These are phyloP conservation scores for Anthoceros angustus DNA, from an alignment of 225 moss, liverwort and hornwort species.

Conservation along the genomic window DNA sequence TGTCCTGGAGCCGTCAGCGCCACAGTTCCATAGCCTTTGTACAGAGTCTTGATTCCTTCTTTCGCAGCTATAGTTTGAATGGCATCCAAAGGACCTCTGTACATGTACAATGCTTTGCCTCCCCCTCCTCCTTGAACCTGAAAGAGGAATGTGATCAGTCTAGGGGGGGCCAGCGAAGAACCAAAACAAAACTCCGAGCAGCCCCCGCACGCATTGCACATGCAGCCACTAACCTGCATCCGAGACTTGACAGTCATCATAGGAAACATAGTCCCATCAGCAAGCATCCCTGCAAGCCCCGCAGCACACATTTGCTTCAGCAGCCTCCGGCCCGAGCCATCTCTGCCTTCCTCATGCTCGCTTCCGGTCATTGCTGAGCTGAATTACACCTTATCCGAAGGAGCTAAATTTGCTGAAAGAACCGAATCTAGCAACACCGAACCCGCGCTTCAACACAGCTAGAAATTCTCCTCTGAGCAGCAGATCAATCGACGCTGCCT, in stretches of 20 bases:
- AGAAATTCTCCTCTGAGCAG: no score
- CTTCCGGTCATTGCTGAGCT: not conserved
- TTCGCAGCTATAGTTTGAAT: constrained; percentile 46
- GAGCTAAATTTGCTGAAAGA: no score
- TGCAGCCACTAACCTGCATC: constrained; percentile 36
- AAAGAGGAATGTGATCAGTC: not conserved
- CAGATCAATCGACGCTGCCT: no score
- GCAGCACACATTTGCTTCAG: constrained; percentile 61
- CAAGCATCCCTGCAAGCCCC: constrained; percentile 74
- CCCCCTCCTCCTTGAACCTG: constrained; percentile 61
- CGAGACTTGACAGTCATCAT: constrained; percentile 98
- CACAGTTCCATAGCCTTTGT: constrained; percentile 70
- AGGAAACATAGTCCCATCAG: constrained; percentile 65
- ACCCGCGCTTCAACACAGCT: no score
- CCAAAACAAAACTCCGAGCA: not conserved
- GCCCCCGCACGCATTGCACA: not conserved
- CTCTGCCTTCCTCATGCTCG: not conserved
- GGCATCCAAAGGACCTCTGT: constrained; percentile 64
- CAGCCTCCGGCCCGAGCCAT: constrained; percentile 8
- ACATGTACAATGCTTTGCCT: constrained; percentile 43
- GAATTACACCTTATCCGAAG: not conserved
- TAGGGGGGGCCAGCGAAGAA: not conserved
- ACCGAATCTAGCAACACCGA: no score
- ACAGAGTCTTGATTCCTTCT: constrained; percentile 59
- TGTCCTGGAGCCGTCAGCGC: constrained; percentile 41